Base-by-base conservation (phyloP, 257 asterid genomes). In the Forsythia viridissima region DNA sequence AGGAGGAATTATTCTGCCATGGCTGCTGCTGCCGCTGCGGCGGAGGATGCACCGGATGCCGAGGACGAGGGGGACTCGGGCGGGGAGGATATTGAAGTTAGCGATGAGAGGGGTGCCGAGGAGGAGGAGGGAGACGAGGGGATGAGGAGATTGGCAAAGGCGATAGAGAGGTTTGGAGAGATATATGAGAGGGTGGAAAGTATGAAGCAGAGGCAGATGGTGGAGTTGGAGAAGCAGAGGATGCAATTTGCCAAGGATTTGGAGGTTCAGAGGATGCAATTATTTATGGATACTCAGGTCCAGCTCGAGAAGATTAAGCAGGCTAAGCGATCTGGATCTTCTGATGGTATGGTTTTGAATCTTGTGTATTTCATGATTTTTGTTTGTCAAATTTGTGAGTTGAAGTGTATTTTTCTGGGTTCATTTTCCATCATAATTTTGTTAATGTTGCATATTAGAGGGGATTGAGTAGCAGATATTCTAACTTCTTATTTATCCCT, bases 191-290 rank as follows among this genome's bases (percentile, higher is more conserved):
- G 86, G 82, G 88, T 92, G 38, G 96, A 92, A 74, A 79, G 85
- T 68, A 84, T 85, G 85, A 90, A 92, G 76, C 94, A 89, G 87
- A 86, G 87, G 81, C 91, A 88, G 85, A 87, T 92, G 90, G 73
- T 92, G 83, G 96, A 91, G 82, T 44, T 90, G 86, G 97, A 89
- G 85, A 92, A 92, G 83, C 89, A 89, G 86, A 84, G 94, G 88
- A 89, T 89, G 96, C 90, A 90, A 79, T 87, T 92, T 77, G 89
- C 90, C 34, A 90, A 89, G 70, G 97, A 91, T 37, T 78, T 92
- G 84, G 96, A 92, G 83, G 92, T 91, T 71, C 93, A 89, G 81
- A 84, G 96, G 88, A 89, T 92, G 94, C 92, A 89, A 71, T 79
- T 89, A 85, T 88, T 92, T 71, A 86, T 91, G 90, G 97, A 92